Evolutionary conservation across 2,329 filamentous ascomycete genomes (phyloP).

Genomic region (Ophiocordyceps sinensis): DNA sequence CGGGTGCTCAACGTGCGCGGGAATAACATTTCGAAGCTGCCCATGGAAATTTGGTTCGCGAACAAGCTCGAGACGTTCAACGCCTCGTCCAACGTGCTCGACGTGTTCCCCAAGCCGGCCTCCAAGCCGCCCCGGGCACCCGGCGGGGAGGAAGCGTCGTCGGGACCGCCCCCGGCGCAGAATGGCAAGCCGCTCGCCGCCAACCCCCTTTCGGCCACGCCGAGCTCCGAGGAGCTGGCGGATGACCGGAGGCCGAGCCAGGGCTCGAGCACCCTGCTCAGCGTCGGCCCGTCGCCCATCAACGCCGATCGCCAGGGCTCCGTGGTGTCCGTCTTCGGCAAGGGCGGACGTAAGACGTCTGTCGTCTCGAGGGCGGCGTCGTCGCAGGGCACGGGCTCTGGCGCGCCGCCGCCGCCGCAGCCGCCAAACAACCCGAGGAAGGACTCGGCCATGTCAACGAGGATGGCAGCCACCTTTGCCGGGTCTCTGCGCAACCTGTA

Average conservation of each 20-base stretch:
- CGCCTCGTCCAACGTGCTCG: conserved; percentile 85
- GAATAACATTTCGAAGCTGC: conserved; percentile 82
- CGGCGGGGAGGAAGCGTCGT: conserved; percentile 25
- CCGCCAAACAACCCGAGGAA: conserved; percentile 51
- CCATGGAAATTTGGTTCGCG: conserved; percentile 93
- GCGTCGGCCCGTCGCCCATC: conserved; percentile 59
- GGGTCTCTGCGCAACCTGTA: conserved; percentile 72
- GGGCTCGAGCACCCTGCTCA: conserved; percentile 61
- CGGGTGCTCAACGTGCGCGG: conserved; percentile 77
- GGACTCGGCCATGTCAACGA: conserved; percentile 74
- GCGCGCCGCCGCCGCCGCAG: conserved; percentile 37
- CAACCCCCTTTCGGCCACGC: conserved; percentile 38
- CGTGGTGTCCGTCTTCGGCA: conserved; percentile 65
- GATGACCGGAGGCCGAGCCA: conserved; percentile 68
- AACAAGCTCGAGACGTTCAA: conserved; percentile 83
- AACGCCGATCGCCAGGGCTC: conserved; percentile 63
- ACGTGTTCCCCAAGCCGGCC: conserved; percentile 76
- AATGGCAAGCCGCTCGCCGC: conserved; percentile 26
- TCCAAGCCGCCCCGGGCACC: conserved; percentile 52
- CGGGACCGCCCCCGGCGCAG: conserved; percentile 17
- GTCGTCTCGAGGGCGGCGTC: conserved; percentile 53
- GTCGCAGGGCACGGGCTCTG: conserved; percentile 28
- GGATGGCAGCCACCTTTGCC: conserved; percentile 75
- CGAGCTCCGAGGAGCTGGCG: conserved; percentile 66
- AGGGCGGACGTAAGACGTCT: conserved; percentile 73